Base-by-base conservation (phyloP, 2,329 filamentous ascomycete genomes). In the Phoma sp. region DNA sequence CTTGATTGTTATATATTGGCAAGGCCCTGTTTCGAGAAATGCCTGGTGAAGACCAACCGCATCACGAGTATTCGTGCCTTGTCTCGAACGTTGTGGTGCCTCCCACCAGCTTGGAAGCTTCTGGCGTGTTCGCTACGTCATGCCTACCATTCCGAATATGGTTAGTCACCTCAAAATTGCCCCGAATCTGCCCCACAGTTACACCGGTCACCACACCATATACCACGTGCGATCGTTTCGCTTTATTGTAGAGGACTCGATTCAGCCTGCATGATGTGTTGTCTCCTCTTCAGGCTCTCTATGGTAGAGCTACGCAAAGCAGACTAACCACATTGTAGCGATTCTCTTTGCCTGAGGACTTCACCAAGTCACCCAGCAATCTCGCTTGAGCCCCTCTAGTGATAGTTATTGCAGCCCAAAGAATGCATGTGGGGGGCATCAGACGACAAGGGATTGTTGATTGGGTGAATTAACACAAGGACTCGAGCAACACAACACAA, bases 101-200 rank as follows among this genome's bases (percentile, higher is more conserved):
- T 54, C 63, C 50, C 50, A 56, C 51, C 52, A 22, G 12, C 38
- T 40, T 68, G 47, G 68, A 71, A 67, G 62, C 58, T 71, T 72
- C 69, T 62, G 41, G 68, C 50, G 45, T 27, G 43, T 57, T 40
- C 35, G 48, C 45, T 50, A 55, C 46, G 52, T 55, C 52, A 55
- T 46, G 48, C 38, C 41, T 46, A 17, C 24, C 36, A 43, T 24
- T 27, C 50, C 33, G 15, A 32, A 43, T 51, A 38, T 1, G 47
- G 43, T 17, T 51, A 51, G 53, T 27, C 3, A 31, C 29, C 15
- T 6, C 22, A 24, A 24, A 6, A 24, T 6, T 6, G 22, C 22
- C 22, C 22, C 5, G 2, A 29, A 2, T 15, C 4, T 4, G 24
- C 15, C 22, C 12, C 7, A 8, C 19, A 22, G 3, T 35, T 17